Evolutionary conservation across 805 yeast genomes (phyloP).

Genomic region (Limtongozyma cylindracea): DNA sequence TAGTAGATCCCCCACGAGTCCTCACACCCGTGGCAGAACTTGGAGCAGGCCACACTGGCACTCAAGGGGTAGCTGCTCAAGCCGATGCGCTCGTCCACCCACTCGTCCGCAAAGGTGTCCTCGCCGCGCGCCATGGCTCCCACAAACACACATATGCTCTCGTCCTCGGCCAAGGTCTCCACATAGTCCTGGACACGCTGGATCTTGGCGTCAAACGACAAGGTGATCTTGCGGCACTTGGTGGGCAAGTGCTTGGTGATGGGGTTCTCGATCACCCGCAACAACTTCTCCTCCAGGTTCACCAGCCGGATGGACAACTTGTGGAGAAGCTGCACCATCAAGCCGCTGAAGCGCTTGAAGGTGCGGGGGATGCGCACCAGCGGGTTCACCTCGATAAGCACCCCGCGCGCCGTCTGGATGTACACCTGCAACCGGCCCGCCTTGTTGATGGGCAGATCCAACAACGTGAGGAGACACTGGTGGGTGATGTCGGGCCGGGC

Average conservation of each 20-base stretch:
- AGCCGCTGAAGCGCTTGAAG: slow-evolving; percentile 88
- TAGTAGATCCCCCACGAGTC: slow-evolving; percentile 66
- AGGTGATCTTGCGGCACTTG: slow-evolving; percentile 80
- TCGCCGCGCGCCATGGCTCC: slow-evolving; percentile 99
- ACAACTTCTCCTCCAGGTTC: slow-evolving; percentile 79
- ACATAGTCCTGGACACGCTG: slow-evolving; percentile 78
- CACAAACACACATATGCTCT: slow-evolving; percentile 91
- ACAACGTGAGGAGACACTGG: slow-evolving; percentile 78
- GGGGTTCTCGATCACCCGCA: slow-evolving; percentile 90
- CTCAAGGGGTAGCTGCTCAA: slow-evolving; percentile 86
- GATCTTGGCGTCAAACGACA: slow-evolving; percentile 80
- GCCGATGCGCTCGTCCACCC: slow-evolving; percentile 88
- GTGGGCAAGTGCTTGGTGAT: slow-evolving; percentile 92
- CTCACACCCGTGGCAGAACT: slow-evolving; percentile 96
- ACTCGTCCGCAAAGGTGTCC: slow-evolving; percentile 94
- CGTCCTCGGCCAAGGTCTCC: slow-evolving; percentile 53
- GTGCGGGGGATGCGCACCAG: slow-evolving; percentile 95
- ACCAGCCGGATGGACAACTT: slow-evolving; percentile 84
- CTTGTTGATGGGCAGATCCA: slow-evolving; percentile 95
- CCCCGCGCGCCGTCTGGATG: slow-evolving; percentile 88
- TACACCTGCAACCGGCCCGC: slow-evolving; percentile 94
- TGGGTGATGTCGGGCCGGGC: slow-evolving; percentile 99
- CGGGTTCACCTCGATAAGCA: slow-evolving; percentile 87
- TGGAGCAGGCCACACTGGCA: slow-evolving; percentile 95
- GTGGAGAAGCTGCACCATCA: slow-evolving; percentile 92